Evolutionary conservation across 768 basidiomycete species (phyloP).

Genomic region (Candolleomyces eurysporus): DNA sequence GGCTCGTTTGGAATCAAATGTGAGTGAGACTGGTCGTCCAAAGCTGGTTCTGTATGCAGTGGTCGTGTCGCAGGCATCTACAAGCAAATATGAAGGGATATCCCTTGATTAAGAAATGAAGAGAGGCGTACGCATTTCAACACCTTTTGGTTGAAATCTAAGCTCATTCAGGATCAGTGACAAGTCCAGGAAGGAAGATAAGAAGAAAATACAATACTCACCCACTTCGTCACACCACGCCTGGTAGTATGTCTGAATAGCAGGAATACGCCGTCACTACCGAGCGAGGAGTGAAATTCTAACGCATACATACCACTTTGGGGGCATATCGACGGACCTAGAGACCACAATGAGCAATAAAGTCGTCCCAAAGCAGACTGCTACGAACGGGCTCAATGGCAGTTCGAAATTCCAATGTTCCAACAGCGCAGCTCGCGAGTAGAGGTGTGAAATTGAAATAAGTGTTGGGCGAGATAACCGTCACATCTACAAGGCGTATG

Average conservation of each 20-base stretch:
- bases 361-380: neutral
- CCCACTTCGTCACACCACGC: slow-evolving; percentile 79
- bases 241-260: slow-evolving; percentile 56
- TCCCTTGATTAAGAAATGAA: neutral
- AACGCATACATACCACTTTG: slow-evolving; percentile 41
- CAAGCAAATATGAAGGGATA: neutral
- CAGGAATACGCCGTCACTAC: neutral
- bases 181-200: neutral
- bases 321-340: slow-evolving; percentile 59
- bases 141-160: slow-evolving; percentile 61
- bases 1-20: slow-evolving; percentile 16
- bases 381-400: slow-evolving; percentile 72
- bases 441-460: slow-evolving; percentile 72
- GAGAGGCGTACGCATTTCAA: slow-evolving; percentile 52
- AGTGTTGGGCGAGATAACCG: slow-evolving; percentile 61
- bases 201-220: slow-evolving; percentile 15
- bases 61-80: slow-evolving; percentile 66
- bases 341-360: neutral
- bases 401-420: slow-evolving; percentile 80
- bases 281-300: neutral
- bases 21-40: slow-evolving; percentile 12
- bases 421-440: slow-evolving; percentile 71
- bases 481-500: slow-evolving; percentile 47
- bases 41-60: slow-evolving; percentile 27
- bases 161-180: neutral